Conservation (phyloP, 371 early-diverging fungal genomes). For the Mucor ambiguus region DNA sequence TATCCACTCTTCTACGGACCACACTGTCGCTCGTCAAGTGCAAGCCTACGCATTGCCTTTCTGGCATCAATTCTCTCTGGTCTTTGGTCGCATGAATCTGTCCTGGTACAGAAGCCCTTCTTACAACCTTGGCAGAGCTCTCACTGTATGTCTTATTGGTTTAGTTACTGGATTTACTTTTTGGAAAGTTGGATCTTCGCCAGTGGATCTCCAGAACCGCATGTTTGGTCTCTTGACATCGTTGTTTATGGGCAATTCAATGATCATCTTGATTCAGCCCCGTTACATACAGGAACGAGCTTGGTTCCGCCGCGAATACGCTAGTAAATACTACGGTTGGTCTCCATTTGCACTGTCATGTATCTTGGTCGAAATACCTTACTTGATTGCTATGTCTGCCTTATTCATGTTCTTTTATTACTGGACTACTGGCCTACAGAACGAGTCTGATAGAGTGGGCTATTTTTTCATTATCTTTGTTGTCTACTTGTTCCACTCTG, state of each 20-base stretch:
- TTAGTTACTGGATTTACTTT: conserved; percentile 79
- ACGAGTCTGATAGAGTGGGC: conserved; percentile 39
- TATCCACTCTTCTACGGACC: conserved; percentile 28
- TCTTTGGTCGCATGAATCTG: conserved; percentile 61
- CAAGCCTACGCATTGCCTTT: conserved; percentile 33
- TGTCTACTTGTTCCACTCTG: conserved; percentile 56
- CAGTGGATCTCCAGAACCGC: conserved; percentile 68
- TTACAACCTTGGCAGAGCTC: conserved; percentile 68
- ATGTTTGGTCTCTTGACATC: conserved; percentile 75
- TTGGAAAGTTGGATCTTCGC: conserved; percentile 57
- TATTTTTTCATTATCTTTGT: conserved; percentile 60
- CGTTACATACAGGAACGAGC: conserved; percentile 70
- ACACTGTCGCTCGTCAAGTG: conserved; percentile 16
- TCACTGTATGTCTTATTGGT: conserved; percentile 53
- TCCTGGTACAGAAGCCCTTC: conserved; percentile 68
- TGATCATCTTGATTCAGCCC: conserved; percentile 76
- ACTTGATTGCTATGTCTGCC: conserved; percentile 51
- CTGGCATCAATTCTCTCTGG: conserved; percentile 51
- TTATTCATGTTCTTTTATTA: conserved; percentile 63
- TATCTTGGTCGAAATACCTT: conserved; percentile 64
- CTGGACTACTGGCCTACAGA: conserved; percentile 64
- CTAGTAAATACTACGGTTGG: conserved; percentile 75
- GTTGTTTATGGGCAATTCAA: conserved; percentile 61
- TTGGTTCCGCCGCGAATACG: conserved; percentile 73
- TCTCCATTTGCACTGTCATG: conserved; percentile 58